Evolutionary conservation across 2,329 filamentous ascomycete species (phyloP).

Genomic region (Alternaria conjuncta): DNA sequence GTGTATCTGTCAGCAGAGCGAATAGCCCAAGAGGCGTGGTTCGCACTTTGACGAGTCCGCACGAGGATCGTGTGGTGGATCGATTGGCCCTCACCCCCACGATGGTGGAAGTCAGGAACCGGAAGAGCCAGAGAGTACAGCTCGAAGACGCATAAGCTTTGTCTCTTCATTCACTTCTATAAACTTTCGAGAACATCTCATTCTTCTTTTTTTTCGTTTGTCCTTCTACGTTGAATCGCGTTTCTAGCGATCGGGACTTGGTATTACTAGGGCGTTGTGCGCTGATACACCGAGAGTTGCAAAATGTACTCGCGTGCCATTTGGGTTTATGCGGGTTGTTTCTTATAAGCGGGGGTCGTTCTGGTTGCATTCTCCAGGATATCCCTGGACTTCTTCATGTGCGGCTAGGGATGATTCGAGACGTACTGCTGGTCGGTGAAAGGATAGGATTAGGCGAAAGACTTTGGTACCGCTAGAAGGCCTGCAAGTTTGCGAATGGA

Average conservation of each 20-base stretch:
- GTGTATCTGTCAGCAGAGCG: conserved; percentile 41
- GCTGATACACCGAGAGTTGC: conserved; percentile 10
- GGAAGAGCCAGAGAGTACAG: conserved; percentile 45
- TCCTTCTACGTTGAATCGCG: not conserved
- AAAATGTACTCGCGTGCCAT: conserved; percentile 1
- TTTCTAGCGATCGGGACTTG: conserved; percentile 5
- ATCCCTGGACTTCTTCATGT: conserved; percentile 1
- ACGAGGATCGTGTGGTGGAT: conserved; percentile 33
- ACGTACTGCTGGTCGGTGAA: conserved; percentile 12
- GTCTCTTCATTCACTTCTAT: not conserved
- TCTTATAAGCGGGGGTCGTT: conserved; percentile 9
- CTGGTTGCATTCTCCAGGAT: not conserved
- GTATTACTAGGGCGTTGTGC: not conserved
- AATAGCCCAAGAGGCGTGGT: conserved; percentile 30
- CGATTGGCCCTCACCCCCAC: conserved; percentile 41
- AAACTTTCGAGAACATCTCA: not conserved
- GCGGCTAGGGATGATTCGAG: not conserved
- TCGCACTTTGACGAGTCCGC: conserved; percentile 12
- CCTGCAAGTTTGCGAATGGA: not conserved
- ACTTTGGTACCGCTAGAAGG: not conserved
- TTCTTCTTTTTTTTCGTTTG: not conserved
- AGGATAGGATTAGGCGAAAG: not conserved
- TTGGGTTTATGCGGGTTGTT: not conserved
- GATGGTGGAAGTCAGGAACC: conserved; percentile 45
- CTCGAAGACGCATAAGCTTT: conserved; percentile 40